Evolutionary conservation across 2,329 filamentous ascomycete genomes (phyloP), one percentile per base, ranked within the genome.

Genomic region (Colletotrichum lindemuthianum): DNA sequence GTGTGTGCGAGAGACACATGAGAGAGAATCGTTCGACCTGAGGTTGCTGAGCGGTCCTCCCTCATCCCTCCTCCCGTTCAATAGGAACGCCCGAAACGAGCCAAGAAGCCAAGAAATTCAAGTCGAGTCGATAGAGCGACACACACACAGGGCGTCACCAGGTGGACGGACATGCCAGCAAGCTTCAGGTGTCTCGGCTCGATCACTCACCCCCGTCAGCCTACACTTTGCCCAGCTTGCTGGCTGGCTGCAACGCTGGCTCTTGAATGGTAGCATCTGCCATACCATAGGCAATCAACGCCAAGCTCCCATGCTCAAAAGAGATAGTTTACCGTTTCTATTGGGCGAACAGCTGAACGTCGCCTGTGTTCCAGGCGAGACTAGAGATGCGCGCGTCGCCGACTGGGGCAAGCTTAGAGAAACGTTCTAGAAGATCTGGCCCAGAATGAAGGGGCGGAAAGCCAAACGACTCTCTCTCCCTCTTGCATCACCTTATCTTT

Each of bases 351-450:
- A n/a, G 32, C 32, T 52, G 60, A 59, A 48, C 60, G 48, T 40
- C 48, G 41, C 16, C n/a, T n/a, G 13, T 24, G 24, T 24, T 16
- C 34, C 41, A 48, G 12, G 8, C 10, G 43, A 24, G 36, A 37
- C 60, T 63, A 59, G 54, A 24, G 43, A 48, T 54, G 60, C 55
- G 32, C 41, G 49, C 60, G 41, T 54, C 15, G 15, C 55, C 55
- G 13, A 59, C 43, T 59, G 9, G 36, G 60, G 60, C 41, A 63
- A 54, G 49, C 48, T 39, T 45, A 49, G 40, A 63, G 60, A 63
- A 63, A 37, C n/a, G 32, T 63, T 63, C 60, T 47, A 63, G 60
- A 63, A 63, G 48, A 49, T 48, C 53, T 45, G 13, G 52, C 33
- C n/a, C 24, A 33, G 33, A 40, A 8, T 8, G 24, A 24, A 24